phyloP scores from a whole-genome alignment of 176 grass and related monocot species.

The Cymbopogon citratus region DNA sequence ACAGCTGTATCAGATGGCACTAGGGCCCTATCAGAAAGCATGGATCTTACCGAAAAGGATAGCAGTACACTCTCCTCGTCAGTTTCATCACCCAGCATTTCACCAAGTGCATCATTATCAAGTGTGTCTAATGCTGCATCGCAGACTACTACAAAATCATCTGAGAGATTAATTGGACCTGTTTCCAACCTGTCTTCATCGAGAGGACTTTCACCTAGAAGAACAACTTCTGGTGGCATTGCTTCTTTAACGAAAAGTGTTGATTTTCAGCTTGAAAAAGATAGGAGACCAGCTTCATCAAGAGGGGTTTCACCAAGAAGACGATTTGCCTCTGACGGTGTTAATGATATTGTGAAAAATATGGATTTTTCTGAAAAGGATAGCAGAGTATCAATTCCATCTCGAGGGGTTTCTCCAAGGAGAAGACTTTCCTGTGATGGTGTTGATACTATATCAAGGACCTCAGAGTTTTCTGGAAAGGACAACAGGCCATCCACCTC shows the following conservation, averaged over 20 bases:
- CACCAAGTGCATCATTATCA: conserved; percentile 24
- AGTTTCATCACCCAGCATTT: conserved; percentile 34
- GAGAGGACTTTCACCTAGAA: conserved; percentile 45
- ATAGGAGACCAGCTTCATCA: conserved; percentile 32
- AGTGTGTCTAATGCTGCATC: conserved; percentile 37
- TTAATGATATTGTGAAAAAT: conserved; percentile 29
- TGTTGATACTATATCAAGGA: conserved; percentile 29
- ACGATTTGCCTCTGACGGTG: conserved; percentile 30
- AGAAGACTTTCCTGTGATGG: conserved; percentile 45
- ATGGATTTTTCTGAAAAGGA: conserved; percentile 36
- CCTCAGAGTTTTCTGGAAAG: conserved; percentile 34
- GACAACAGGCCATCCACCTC: conserved; percentile 36
- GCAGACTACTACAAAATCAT: conserved; percentile 29
- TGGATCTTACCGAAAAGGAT: conserved; percentile 42
- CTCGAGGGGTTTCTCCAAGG: conserved; percentile 43
- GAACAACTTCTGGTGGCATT: conserved; percentile 30
- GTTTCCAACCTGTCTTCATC: conserved; percentile 24
- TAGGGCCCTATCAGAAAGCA: conserved; percentile 26
- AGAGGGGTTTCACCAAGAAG: conserved; percentile 51
- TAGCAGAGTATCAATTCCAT: conserved; percentile 31
- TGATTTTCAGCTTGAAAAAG: conserved; percentile 34
- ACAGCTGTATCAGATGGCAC: conserved; percentile 12
- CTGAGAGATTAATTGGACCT: conserved; percentile 21
- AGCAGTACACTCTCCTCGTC: background rate
- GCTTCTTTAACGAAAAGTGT: conserved; percentile 7